Evolutionary conservation across 2,329 filamentous ascomycete genomes (phyloP), one percentile per base, ranked within the genome.

Genomic region (Kalaharituber pfeilii): DNA sequence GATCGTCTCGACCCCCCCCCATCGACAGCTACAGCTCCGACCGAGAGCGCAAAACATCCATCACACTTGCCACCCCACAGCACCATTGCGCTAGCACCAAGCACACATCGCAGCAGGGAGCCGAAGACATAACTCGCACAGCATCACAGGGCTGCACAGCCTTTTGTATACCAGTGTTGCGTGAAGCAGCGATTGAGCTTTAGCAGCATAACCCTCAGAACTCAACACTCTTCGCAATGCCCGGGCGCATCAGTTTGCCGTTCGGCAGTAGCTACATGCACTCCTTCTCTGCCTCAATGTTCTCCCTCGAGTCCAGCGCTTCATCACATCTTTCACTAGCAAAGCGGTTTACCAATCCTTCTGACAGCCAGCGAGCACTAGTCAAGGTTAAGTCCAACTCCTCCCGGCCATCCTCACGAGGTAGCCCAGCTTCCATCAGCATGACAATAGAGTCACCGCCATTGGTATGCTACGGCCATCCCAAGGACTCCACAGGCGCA

Each of bases 391-490:
- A 47, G 15, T 47, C 42, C 18, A 22, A 5, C 5, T 22, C 42
- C 22, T 4, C 42, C 5, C 15, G 15, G 15, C 5, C 42, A 47
- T 47, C 42, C 15, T n/a, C 9, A 4, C n/a, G n/a, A 11, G 42
- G n/a, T 13, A 47, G 25, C 25, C 42, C 42, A 18, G 42, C 42
- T 25, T 18, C 42, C 18, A 68, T 82, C 59, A 71, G 75, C 56
- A 72, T 82, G 63, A 68, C 74, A 62, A 82, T 95, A 59, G 88
- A 95, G 72, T 93, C 85, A 11, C 86, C 87, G 1, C 88, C 88
- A 2, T 75, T 89, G 18, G 78, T 95, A 47, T 82, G 94, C 69
- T 85, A 91, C 65, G 87, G 87, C 59, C 73, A 76, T 24, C 74
- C 84, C 0, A 75, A 80, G 58, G 75, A 77, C 61, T 94, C 87